Percentiles rank a stretch among this genome's conserved stretches.
These are phyloP conservation scores for Myxozyma sirexii DNA, from an alignment of 805 yeast species.

Conservation along the genomic window DNA sequence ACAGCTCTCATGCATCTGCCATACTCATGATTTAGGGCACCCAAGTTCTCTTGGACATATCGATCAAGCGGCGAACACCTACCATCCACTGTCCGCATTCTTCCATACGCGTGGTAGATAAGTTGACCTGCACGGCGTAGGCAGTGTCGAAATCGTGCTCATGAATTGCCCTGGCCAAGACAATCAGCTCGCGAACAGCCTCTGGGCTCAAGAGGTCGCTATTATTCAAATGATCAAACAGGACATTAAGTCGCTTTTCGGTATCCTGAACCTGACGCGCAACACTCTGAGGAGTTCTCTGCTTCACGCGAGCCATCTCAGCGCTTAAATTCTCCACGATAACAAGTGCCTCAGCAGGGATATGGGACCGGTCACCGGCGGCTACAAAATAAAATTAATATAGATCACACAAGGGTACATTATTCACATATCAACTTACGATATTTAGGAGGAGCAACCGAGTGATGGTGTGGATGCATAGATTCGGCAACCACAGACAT, in stretches of 20 bases:
- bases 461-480: slow-evolving; percentile 19
- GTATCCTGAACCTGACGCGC: slow-evolving; percentile 75
- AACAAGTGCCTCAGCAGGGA: slow-evolving; percentile 59
- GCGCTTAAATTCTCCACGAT: slow-evolving; percentile 59
- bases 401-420: slow-evolving; percentile 42
- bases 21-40: not conserved
- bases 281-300: slow-evolving; percentile 51
- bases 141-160: slow-evolving; percentile 64
- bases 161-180: slow-evolving; percentile 55
- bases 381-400: slow-evolving; percentile 38
- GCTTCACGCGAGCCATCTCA: slow-evolving; percentile 64
- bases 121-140: slow-evolving; percentile 49
- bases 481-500: slow-evolving; percentile 39
- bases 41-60: slow-evolving; percentile 52
- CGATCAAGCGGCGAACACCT: slow-evolving; percentile 85
- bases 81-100: slow-evolving; percentile 92
- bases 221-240: slow-evolving; percentile 77
- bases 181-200: slow-evolving; percentile 57
- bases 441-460: slow-evolving; percentile 39
- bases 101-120: slow-evolving; percentile 64
- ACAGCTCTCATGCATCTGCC: not conserved
- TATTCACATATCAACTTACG: slow-evolving; percentile 15
- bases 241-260: slow-evolving; percentile 73
- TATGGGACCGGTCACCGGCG: slow-evolving; percentile 68
- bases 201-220: slow-evolving; percentile 63